Evolutionary conservation across 306 rosid species (phyloP), one percentile per base, ranked within the genome.

Genomic region (Acacia melanoxylon): DNA sequence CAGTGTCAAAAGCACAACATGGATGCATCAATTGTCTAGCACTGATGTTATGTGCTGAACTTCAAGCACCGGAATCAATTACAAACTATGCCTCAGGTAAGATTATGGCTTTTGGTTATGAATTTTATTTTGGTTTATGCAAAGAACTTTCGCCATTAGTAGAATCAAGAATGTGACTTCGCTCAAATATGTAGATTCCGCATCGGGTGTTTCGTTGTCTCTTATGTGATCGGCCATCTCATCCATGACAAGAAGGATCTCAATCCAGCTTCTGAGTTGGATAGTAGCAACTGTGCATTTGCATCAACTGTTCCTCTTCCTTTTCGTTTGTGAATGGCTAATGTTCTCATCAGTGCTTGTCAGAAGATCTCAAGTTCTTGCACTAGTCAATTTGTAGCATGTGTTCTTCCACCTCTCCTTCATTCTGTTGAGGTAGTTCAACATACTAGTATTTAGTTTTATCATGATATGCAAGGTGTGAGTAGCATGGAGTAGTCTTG

Each of bases 21-120:
- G 99, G 98, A 73, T 95, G 98, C 91, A 95, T 92, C 75, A 94
- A 92, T 87, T 91, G 97, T 82, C 88, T 95, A 56, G 98, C 99
- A 65, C 85, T 95, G 69, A 93, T 95, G 98, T 84, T 93, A 84
- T 93, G 92, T 83, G 89, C 92, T 71, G 95, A 95, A 69, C 83
- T 88, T 74, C 95, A 87, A 85, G 90, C 86, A 78, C 72, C 78
- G 66, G 83, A 86, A 76, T 86, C 91, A 68, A 76, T 49, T 24
- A 75, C 69, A 10, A 79, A 70, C 75, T 81, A 80, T 81, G 80
- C 27, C 51, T 72, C 79, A 46, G 86, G 74, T 81, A 86, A 69
- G 83, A 77, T 20, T 74, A 24, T 65, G 74, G 74, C 27, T 77
- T 70, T 37, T 78, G 86, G 82, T 67, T 84, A 59, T 76, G 78